These are phyloP conservation scores for Paecilomyces sp. DNA, from an alignment of 2,329 filamentous ascomycete species.

Conservation along the genomic window DNA sequence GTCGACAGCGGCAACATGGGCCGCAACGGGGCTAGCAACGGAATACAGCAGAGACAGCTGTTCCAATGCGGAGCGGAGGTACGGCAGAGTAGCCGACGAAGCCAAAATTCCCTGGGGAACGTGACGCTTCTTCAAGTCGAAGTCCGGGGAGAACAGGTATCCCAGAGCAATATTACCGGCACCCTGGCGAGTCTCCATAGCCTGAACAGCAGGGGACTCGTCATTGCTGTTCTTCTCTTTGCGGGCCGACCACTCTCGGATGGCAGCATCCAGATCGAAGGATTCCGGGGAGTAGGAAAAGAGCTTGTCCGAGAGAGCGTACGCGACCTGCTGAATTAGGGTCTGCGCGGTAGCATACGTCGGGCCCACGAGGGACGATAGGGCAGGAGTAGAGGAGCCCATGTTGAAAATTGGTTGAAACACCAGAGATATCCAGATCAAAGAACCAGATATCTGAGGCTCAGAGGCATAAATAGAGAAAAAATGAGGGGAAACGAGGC, in stretches of 20 bases:
- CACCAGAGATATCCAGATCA: background rate
- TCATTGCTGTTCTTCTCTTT: constrained; percentile 74
- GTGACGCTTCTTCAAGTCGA: constrained; percentile 82
- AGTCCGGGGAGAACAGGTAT: constrained; percentile 97
- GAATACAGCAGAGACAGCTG: constrained; percentile 88
- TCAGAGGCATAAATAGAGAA: background rate
- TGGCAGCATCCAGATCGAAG: constrained; percentile 81
- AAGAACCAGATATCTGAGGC: background rate
- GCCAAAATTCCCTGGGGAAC: constrained; percentile 88
- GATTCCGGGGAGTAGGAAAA: constrained; percentile 94
- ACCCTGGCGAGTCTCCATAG: constrained; percentile 80
- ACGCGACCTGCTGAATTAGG: constrained; percentile 92
- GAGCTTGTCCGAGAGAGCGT: constrained; percentile 91
- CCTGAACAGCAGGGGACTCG: constrained; percentile 67
- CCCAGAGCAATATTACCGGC: constrained; percentile 88
- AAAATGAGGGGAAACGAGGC: background rate
- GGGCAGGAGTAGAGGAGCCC: constrained; percentile 32
- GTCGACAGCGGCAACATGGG: constrained; percentile 85
- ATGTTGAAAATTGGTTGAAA: constrained; percentile 14
- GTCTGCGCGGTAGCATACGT: constrained; percentile 91
- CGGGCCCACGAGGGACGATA: constrained; percentile 66
- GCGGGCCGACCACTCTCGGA: constrained; percentile 65
- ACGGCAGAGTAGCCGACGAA: constrained; percentile 71
- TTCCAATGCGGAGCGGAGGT: constrained; percentile 76
- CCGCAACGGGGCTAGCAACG: constrained; percentile 86